Evolutionary conservation across 495 filamentous ascomycete genomes (phyloP).

Genomic region (Xylaria bambusicola): DNA sequence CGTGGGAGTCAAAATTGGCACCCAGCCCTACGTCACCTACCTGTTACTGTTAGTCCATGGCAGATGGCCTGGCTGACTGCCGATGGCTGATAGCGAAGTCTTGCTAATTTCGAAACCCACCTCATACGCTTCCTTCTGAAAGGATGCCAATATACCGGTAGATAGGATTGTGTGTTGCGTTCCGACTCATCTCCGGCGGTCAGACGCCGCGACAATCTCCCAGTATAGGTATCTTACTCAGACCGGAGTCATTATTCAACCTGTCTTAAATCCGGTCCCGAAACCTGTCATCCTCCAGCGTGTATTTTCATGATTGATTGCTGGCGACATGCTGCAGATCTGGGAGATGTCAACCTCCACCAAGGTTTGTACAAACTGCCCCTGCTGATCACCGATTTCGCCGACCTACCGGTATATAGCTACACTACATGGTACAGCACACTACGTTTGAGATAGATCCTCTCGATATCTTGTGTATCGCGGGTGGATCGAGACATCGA

Average conservation of each 20-base stretch:
- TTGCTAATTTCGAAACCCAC: slow-evolving; percentile 1
- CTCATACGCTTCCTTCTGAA: not conserved
- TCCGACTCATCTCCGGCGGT: slow-evolving; percentile 11
- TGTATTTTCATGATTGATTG: not conserved
- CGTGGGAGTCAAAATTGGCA: not conserved
- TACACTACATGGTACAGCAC: not conserved
- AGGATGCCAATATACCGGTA: no score
- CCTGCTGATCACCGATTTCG: slow-evolving; percentile 16
- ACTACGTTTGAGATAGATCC: not conserved
- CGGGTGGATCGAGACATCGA: not conserved
- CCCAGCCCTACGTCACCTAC: slow-evolving; percentile 3
- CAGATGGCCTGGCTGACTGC: no score
- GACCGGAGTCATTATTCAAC: not conserved
- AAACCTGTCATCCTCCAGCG: not conserved
- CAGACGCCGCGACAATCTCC: slow-evolving; percentile 3
- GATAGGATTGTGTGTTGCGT: not conserved
- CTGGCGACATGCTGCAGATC: slow-evolving; percentile 7
- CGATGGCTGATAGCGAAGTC: slow-evolving; percentile 9
- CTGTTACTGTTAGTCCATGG: not conserved
- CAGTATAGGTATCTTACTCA: slow-evolving; percentile 7
- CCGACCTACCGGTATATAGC: not conserved
- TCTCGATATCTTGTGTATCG: not conserved
- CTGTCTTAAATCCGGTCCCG: not conserved
- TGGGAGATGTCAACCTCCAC: not conserved
- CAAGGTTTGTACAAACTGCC: not conserved